Evolutionary conservation across 257 asterid species (phyloP), one percentile per base, ranked within the genome.

Genomic region (Verbascum thapsus): DNA sequence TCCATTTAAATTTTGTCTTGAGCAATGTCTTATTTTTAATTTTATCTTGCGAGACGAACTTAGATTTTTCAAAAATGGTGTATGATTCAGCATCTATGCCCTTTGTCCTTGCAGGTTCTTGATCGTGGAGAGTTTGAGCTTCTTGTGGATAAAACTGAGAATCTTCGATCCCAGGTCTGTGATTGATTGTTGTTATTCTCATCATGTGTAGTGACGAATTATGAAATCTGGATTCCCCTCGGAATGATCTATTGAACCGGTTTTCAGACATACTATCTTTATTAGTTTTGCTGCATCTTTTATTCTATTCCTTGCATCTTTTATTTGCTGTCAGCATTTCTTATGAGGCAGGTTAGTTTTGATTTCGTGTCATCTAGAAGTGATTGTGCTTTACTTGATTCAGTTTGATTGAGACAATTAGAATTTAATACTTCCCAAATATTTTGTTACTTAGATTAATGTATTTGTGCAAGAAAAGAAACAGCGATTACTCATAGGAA

Each of bases 41-140:
- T 11, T 32, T 42, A n/a, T n/a, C n/a, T 59, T 56, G 48, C 56
- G 39, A 48, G 50, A 58, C 10, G 52, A 39, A 56, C 18, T 38
- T 51, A 47, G 47, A 41, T 9, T 26, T 38, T 49, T 52, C 4
- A 58, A 37, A 48, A n/a, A 23, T 58, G 45, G 38, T 62, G 53
- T n/a, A n/a, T 53, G 39, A 20, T 37, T 66, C 52, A 55, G 17
- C 39, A 53, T 47, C 22, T 41, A 63, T n/a, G 16, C 45, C 19
- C 60, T 59, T 65, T 53, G 45, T 50, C 23, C 35, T 41, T 69
- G 43, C 81, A 90, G 98, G 98, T 90, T 53, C 95, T 90, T 78
- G 98, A 88, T 54, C 98, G 98, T 69, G 96, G 98, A 45, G 98
- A 88, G 74, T 85, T 90, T 70, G 98, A 90, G 74, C 90, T 90